Percentiles rank a stretch among this genome's conserved stretches.
phyloP scores from a whole-genome alignment of 768 basidiomycete genomes.

The Crassisporium funariophilum region DNA sequence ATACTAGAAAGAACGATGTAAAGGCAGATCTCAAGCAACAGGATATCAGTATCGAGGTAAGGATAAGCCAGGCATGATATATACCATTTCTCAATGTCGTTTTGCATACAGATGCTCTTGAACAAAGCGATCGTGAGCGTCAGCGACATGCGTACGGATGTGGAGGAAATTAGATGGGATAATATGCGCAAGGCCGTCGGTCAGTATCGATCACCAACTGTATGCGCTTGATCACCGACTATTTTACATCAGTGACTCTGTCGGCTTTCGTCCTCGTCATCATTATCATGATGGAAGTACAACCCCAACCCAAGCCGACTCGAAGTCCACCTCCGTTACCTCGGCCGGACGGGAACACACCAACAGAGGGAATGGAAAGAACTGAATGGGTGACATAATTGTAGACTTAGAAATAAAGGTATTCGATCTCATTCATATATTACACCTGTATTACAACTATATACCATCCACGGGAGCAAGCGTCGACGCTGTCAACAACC shows the following conservation, averaged over 20 bases:
- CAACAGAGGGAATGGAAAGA: slow-evolving; percentile 35
- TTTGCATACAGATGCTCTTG: slow-evolving; percentile 58
- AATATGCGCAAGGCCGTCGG: slow-evolving; percentile 85
- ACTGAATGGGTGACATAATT: slow-evolving; percentile 36
- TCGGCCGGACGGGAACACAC: slow-evolving; percentile 28
- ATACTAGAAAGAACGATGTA: slow-evolving; percentile 90
- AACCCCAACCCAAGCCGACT: slow-evolving; percentile 40
- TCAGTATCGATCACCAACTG: slow-evolving; percentile 35
- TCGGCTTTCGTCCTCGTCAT: slow-evolving; percentile 69
- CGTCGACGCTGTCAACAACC: background rate
- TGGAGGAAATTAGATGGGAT: slow-evolving; percentile 88
- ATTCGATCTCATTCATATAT: slow-evolving; percentile 37
- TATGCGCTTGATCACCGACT: background rate
- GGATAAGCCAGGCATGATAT: slow-evolving; percentile 14
- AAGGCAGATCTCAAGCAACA: slow-evolving; percentile 81
- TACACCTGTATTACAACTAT: slow-evolving; percentile 37
- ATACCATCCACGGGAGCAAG: slow-evolving; percentile 30
- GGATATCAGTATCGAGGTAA: slow-evolving; percentile 83
- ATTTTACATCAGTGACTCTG: slow-evolving; percentile 51
- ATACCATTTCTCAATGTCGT: slow-evolving; percentile 1
- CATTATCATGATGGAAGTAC: slow-evolving; percentile 70
- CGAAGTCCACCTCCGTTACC: slow-evolving; percentile 26
- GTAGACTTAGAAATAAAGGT: slow-evolving; percentile 14
- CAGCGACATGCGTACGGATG: slow-evolving; percentile 77
- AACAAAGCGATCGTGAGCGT: slow-evolving; percentile 74